phyloP scores from a whole-genome alignment of 2,329 filamentous ascomycete genomes.

The Pyrenochaeta sp. region DNA sequence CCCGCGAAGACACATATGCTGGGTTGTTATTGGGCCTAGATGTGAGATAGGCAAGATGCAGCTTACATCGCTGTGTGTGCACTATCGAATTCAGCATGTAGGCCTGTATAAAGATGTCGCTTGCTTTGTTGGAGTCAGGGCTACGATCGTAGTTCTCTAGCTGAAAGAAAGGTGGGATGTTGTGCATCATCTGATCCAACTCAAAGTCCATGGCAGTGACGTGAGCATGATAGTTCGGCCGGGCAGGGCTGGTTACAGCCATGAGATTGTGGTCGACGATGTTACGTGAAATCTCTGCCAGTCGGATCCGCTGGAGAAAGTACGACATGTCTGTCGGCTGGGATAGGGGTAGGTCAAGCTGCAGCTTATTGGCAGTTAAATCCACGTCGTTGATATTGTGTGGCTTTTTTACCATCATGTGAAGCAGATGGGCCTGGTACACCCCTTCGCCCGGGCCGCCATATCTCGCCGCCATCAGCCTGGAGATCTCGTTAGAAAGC shows the following conservation, averaged over 20 bases:
- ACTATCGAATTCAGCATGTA: constrained; percentile 48
- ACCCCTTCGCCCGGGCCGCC: constrained; percentile 47
- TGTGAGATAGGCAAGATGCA: constrained; percentile 44
- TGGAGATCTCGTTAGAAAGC: background rate
- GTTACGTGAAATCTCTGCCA: constrained; percentile 49
- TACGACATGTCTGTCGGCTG: constrained; percentile 52
- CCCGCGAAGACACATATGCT: background rate
- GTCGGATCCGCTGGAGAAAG: constrained; percentile 45
- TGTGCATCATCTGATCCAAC: constrained; percentile 37
- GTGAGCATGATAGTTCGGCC: constrained; percentile 25
- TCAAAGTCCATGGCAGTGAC: constrained; percentile 42
- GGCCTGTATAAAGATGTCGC: constrained; percentile 39
- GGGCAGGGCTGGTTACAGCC: background rate
- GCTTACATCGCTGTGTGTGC: constrained; percentile 47
- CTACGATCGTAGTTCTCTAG: constrained; percentile 10
- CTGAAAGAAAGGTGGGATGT: constrained; percentile 47
- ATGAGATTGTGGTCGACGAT: constrained; percentile 42
- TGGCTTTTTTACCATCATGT: constrained; percentile 51
- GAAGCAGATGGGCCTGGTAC: constrained; percentile 47
- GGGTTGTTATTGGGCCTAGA: background rate
- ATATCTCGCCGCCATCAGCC: constrained; percentile 33
- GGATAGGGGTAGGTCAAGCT: constrained; percentile 11
- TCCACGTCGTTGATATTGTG: constrained; percentile 48
- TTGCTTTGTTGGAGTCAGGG: constrained; percentile 3
- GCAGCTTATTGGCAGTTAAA: constrained; percentile 29